A percentile compares a stretch with the other conserved stretches of the same genome.
Evolutionary conservation across 2,329 filamentous ascomycete species (phyloP).

Genomic region (Macrophomina phaseolina): DNA sequence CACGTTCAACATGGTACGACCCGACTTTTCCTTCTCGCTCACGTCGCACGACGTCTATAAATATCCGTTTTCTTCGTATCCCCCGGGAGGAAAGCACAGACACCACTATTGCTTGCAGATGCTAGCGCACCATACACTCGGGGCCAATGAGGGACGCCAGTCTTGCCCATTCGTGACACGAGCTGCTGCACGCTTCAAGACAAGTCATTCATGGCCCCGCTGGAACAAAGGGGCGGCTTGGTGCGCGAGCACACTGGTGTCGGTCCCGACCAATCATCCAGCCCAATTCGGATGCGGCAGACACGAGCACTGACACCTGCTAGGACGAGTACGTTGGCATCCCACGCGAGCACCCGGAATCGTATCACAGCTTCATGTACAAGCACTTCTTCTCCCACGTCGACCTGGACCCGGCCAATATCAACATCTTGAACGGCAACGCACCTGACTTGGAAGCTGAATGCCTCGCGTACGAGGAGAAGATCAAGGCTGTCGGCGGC

Average conservation of each 20-base stretch:
- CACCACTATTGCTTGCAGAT: constrained; percentile 4
- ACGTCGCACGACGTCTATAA: constrained; percentile 10
- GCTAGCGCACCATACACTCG: neutral
- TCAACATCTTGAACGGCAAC: constrained; percentile 85
- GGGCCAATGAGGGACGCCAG: constrained; percentile 3
- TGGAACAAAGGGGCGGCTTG: constrained; percentile 2
- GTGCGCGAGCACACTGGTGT: neutral
- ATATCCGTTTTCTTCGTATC: constrained; percentile 20
- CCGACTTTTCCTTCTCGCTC: neutral
- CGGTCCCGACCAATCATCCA: neutral
- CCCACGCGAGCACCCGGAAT: constrained; percentile 80
- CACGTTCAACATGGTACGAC: constrained; percentile 84
- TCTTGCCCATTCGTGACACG: neutral
- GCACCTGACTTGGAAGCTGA: constrained; percentile 76
- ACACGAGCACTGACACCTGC: constrained; percentile 14
- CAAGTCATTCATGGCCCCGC: neutral
- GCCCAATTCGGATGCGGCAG: no score
- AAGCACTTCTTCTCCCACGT: constrained; percentile 88
- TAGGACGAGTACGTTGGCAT: constrained; percentile 87
- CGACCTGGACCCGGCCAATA: constrained; percentile 79
- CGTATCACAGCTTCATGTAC: constrained; percentile 94
- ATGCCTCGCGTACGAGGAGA: constrained; percentile 78
- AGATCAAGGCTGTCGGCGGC: constrained; percentile 74
- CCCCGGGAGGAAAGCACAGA: constrained; percentile 11
- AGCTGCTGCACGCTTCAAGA: constrained; percentile 2